Conservation (phyloP, 2,329 filamentous ascomycete genomes). For the Alternaria ethzedia region DNA sequence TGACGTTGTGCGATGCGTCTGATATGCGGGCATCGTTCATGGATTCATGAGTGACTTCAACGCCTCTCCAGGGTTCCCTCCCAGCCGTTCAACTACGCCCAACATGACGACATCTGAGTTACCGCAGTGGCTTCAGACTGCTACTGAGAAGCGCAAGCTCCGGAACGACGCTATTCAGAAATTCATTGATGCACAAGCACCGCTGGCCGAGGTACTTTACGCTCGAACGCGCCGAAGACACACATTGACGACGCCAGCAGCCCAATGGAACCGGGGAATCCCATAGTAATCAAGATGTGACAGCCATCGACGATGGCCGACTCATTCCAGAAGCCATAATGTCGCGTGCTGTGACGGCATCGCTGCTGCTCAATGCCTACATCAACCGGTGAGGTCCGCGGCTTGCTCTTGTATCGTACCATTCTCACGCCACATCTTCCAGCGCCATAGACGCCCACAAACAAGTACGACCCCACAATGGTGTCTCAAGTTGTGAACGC, state of each 20-base stretch:
- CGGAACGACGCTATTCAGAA: slow-evolving; percentile 35
- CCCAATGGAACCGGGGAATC: slow-evolving; percentile 16
- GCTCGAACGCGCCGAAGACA: neutral
- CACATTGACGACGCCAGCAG: slow-evolving; percentile 20
- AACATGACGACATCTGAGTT: slow-evolving; percentile 18
- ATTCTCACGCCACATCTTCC: slow-evolving; percentile 44
- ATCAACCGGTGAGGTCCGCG: slow-evolving; percentile 37
- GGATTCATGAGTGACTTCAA: neutral
- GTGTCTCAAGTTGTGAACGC: neutral
- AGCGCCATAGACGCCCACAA: slow-evolving; percentile 41
- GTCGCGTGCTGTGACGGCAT: slow-evolving; percentile 37
- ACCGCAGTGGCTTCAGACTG: slow-evolving; percentile 38
- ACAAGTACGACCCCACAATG: slow-evolving; percentile 27
- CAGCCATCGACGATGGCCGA: slow-evolving; percentile 25
- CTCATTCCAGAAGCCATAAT: slow-evolving; percentile 30
- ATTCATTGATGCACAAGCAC: slow-evolving; percentile 19
- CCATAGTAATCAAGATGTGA: slow-evolving; percentile 7
- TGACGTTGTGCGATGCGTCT: neutral
- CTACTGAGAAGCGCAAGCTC: slow-evolving; percentile 28
- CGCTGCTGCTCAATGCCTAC: slow-evolving; percentile 36
- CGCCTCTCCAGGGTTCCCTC: neutral
- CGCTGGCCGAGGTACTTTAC: slow-evolving; percentile 6
- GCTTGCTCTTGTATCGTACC: slow-evolving; percentile 22
- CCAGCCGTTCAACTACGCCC: neutral
- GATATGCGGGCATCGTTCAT: neutral